phyloP scores from a whole-genome alignment of 2,329 filamentous ascomycete genomes.

The Tolypocladium tropicale region DNA sequence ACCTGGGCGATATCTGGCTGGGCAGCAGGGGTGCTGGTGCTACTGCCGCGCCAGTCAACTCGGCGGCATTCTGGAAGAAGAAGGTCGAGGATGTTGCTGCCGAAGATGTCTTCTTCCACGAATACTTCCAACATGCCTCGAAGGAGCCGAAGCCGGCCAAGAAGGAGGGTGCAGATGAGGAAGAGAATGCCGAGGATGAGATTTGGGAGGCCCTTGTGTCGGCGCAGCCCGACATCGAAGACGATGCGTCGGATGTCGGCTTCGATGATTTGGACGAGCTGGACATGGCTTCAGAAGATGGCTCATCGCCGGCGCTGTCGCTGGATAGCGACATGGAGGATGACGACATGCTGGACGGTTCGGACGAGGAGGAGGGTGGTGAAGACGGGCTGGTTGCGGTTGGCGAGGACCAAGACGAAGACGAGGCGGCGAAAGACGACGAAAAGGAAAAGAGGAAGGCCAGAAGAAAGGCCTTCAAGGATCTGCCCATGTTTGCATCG shows the following conservation, averaged over 20 bases:
- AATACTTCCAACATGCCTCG: slow-evolving; percentile 76
- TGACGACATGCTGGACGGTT: slow-evolving; percentile 31
- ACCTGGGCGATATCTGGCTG: slow-evolving; percentile 45
- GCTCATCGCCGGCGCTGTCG: slow-evolving; percentile 21
- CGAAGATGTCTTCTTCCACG: slow-evolving; percentile 96
- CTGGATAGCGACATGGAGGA: slow-evolving; percentile 36
- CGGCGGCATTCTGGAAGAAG: slow-evolving; percentile 83
- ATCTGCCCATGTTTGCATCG: slow-evolving; percentile 84
- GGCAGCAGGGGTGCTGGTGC: slow-evolving; percentile 36
- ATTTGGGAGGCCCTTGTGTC: slow-evolving; percentile 88
- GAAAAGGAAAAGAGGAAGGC: slow-evolving; percentile 28
- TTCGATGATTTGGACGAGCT: slow-evolving; percentile 39
- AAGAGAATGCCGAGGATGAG: slow-evolving; percentile 59
- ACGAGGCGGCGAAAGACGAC: slow-evolving; percentile 56
- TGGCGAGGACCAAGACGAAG: slow-evolving; percentile 28
- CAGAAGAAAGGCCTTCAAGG: slow-evolving; percentile 78
- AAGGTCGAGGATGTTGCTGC: slow-evolving; percentile 77
- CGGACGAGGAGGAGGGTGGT: slow-evolving; percentile 33
- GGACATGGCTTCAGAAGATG: slow-evolving; percentile 38
- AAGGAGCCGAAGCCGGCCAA: slow-evolving; percentile 46
- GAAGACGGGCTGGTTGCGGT: slow-evolving; percentile 28
- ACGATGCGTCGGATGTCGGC: slow-evolving; percentile 40
- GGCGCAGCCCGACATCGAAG: slow-evolving; percentile 56
- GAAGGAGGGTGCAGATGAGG: slow-evolving; percentile 39
- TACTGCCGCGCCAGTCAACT: slow-evolving; percentile 53